Percentiles rank a stretch among this genome's conserved stretches.
These are phyloP conservation scores for Salvia sclarea DNA, from an alignment of 305 asterid genomes.

Conservation along the genomic window DNA sequence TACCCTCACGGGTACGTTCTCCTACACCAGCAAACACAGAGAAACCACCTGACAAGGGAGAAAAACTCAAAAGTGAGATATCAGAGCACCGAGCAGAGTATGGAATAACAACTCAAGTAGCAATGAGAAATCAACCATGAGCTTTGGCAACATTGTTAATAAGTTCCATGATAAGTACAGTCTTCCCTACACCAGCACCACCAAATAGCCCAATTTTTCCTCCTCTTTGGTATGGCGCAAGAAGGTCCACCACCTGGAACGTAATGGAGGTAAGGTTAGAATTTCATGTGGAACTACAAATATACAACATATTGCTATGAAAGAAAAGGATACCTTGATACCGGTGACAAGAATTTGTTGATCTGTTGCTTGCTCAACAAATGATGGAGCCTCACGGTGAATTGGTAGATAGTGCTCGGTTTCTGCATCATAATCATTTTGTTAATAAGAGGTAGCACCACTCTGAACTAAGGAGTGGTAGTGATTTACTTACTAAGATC, in stretches of 20 bases:
- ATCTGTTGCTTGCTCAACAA: conserved; percentile 93
- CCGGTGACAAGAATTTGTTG: conserved; percentile 95
- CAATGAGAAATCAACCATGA: conserved; percentile 60
- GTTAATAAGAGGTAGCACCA: too few relatives aligned
- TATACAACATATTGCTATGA: neutral
- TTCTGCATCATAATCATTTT: conserved; percentile 36
- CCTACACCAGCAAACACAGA: conserved; percentile 99
- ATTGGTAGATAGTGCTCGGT: conserved; percentile 89
- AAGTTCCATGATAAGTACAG: conserved; percentile 95
- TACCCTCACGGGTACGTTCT: conserved; percentile 97
- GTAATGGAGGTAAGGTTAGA: neutral
- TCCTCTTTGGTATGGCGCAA: conserved; percentile 98
- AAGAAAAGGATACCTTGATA: conserved; percentile 60
- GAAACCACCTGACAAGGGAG: conserved; percentile 75
- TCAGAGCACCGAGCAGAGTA: too few relatives aligned
- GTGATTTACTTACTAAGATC: conserved; percentile 60
- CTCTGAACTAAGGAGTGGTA: too few relatives aligned
- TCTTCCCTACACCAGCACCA: conserved; percentile 98
- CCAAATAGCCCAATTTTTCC: conserved; percentile 97
- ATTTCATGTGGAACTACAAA: too few relatives aligned
- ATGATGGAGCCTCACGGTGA: conserved; percentile 95
- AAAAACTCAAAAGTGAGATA: neutral
- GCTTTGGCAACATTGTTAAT: conserved; percentile 95
- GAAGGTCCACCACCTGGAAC: conserved; percentile 85
- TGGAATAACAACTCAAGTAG: too few relatives aligned